These are phyloP conservation scores for Hypoxylon sp. DNA, from an alignment of 2,329 filamentous ascomycete species.

Conservation along the genomic window DNA sequence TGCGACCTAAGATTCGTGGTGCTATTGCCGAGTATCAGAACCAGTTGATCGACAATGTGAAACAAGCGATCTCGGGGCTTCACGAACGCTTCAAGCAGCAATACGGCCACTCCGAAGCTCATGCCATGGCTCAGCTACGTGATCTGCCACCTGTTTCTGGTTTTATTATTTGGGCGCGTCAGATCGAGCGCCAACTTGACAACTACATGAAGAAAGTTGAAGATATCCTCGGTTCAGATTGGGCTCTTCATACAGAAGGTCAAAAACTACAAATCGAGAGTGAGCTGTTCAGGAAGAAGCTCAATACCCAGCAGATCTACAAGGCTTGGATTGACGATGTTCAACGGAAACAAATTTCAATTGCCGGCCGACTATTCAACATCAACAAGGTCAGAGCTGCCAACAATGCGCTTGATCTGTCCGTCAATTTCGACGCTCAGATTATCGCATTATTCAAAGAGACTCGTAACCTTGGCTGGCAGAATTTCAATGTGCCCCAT, in stretches of 20 bases:
- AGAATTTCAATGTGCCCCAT: slow-evolving; percentile 94
- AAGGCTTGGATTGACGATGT: slow-evolving; percentile 96
- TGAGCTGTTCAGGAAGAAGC: slow-evolving; percentile 93
- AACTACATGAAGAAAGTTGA: slow-evolving; percentile 99
- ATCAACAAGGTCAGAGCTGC: slow-evolving; percentile 90
- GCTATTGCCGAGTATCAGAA: slow-evolving; percentile 99
- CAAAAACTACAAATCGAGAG: slow-evolving; percentile 94
- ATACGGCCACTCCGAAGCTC: slow-evolving; percentile 97
- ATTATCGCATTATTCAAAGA: slow-evolving; percentile 99
- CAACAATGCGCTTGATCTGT: slow-evolving; percentile 87
- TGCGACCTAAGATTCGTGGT: slow-evolving; percentile 97
- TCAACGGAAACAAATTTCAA: slow-evolving; percentile 86
- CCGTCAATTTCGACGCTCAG: slow-evolving; percentile 96
- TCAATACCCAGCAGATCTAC: slow-evolving; percentile 93
- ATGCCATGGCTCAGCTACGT: slow-evolving; percentile 96
- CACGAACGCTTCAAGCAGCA: slow-evolving; percentile 99
- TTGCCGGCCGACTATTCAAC: slow-evolving; percentile 90
- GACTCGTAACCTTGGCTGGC: slow-evolving; percentile 94
- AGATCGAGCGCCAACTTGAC: slow-evolving; percentile 95
- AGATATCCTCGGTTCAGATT: slow-evolving; percentile 93
- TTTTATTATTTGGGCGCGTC: slow-evolving; percentile 96
- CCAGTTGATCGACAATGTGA: slow-evolving; percentile 97
- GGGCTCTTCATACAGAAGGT: slow-evolving; percentile 93
- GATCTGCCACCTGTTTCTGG: slow-evolving; percentile 96
- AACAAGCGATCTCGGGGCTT: slow-evolving; percentile 90